phyloP scores from a whole-genome alignment of 208 protist genomes.

The Endotrypanum monterogeii region DNA sequence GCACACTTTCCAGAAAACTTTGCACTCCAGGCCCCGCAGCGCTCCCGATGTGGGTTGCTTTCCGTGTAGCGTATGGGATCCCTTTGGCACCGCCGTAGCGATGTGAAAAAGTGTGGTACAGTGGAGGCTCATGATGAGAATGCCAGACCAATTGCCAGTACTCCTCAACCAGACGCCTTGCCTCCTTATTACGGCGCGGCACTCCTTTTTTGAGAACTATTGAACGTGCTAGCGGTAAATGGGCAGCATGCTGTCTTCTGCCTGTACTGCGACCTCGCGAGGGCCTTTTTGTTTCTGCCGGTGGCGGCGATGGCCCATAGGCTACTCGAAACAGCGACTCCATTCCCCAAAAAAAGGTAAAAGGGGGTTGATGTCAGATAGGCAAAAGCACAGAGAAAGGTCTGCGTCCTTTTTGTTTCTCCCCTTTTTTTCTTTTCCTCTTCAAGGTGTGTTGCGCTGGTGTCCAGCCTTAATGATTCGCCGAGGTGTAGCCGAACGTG shows the following conservation, averaged over 20 bases:
- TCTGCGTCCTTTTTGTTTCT: not conserved
- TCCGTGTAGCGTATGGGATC: slow-evolving; percentile 64
- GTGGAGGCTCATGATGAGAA: slow-evolving; percentile 52
- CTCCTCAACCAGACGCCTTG: slow-evolving; percentile 65
- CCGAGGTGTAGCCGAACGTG: not conserved
- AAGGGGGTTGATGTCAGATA: not conserved
- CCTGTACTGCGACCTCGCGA: slow-evolving; percentile 2
- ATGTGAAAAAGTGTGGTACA: slow-evolving; percentile 81
- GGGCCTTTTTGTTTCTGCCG: slow-evolving; percentile 10
- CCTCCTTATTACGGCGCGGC: slow-evolving; percentile 8
- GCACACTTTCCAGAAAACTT: not conserved
- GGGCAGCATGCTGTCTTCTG: not conserved
- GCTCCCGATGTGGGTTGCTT: slow-evolving; percentile 32
- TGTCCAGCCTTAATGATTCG: not conserved
- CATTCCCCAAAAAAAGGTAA: not conserved
- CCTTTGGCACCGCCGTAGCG: slow-evolving; percentile 67
- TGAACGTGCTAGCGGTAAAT: not conserved
- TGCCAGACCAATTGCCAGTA: slow-evolving; percentile 69
- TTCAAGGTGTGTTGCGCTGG: not conserved
- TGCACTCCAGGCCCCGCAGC: not conserved
- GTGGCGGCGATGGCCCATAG: slow-evolving; percentile 27
- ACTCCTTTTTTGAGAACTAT: not conserved
- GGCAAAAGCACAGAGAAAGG: not conserved
- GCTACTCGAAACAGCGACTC: slow-evolving; percentile 24
- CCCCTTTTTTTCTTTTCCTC: not conserved